Conservation (phyloP, 495 filamentous ascomycete genomes). For the Tetracladium setigerum region DNA sequence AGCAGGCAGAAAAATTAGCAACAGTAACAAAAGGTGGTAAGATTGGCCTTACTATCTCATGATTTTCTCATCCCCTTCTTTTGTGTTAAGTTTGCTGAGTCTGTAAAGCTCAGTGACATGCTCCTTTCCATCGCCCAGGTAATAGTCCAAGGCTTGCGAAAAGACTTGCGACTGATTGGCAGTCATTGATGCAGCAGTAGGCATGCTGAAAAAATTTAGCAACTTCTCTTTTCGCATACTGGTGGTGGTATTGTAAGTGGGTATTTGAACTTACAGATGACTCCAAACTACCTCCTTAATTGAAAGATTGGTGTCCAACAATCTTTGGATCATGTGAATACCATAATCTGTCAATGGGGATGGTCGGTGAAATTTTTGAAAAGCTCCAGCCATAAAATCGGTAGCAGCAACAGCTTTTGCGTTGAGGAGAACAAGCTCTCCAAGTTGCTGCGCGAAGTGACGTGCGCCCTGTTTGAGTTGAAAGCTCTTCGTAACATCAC, state of each 20-base stretch:
- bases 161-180: constrained; percentile 70
- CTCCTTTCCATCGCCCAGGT: constrained; percentile 48
- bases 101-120: constrained; percentile 53
- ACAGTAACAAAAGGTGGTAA: no score
- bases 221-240: not conserved
- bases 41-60: constrained; percentile 23
- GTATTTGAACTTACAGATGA: constrained; percentile 38
- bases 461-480: constrained; percentile 53
- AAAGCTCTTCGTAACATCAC: constrained; percentile 44
- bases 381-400: constrained; percentile 45
- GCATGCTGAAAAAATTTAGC: constrained; percentile 19
- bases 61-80: constrained; percentile 41
- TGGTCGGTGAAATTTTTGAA: constrained; percentile 31
- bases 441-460: constrained; percentile 54
- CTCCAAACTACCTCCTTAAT: constrained; percentile 66
- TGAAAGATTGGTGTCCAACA: constrained; percentile 57
- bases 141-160: constrained; percentile 74
- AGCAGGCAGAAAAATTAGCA: constrained; percentile 17
- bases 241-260: constrained; percentile 39
- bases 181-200: constrained; percentile 37
- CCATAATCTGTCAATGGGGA: constrained; percentile 61
- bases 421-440: constrained; percentile 49
- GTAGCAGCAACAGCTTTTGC: constrained; percentile 57
- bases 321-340: constrained; percentile 56
- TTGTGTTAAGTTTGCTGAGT: constrained; percentile 40